A percentile compares a stretch with the other conserved stretches of the same genome.
These are phyloP conservation scores for Rubus idaeus DNA, from an alignment of 306 rosid species.

Conservation along the genomic window DNA sequence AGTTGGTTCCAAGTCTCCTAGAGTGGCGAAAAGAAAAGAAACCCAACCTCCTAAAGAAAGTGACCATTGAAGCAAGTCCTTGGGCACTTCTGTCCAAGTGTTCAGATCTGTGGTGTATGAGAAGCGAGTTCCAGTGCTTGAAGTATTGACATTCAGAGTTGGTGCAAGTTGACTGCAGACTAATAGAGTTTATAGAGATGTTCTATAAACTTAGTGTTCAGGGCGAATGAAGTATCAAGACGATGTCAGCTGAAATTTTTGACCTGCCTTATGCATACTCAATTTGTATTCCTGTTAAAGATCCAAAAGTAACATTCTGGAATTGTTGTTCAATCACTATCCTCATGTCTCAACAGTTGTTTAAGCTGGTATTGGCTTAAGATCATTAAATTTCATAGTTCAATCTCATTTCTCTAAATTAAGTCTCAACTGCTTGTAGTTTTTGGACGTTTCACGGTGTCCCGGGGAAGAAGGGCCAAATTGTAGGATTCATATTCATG, in stretches of 20 bases:
- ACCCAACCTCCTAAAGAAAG: constrained; percentile 17
- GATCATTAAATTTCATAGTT: not conserved
- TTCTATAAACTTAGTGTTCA: not conserved
- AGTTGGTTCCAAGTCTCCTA: constrained; percentile 33
- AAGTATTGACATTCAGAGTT: not conserved
- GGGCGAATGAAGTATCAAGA: not conserved
- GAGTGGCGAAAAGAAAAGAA: constrained; percentile 27
- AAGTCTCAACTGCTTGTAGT: not conserved
- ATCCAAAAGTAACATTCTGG: no score
- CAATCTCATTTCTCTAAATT: not conserved
- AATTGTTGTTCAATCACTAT: not conserved
- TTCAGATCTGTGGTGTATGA: not conserved
- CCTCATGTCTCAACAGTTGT: not conserved
- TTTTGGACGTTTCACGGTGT: not conserved
- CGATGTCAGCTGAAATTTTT: not conserved
- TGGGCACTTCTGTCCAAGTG: not conserved
- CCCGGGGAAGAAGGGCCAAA: not conserved
- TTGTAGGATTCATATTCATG: not conserved
- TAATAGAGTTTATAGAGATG: not conserved
- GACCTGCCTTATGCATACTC: not conserved
- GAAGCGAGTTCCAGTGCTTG: not conserved
- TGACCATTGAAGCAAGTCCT: constrained; percentile 6
- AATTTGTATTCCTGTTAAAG: no score
- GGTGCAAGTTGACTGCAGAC: not conserved
- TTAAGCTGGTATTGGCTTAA: not conserved